A percentile compares a stretch with the other conserved stretches of the same genome.
Evolutionary conservation across 1,139 yeast genomes (phyloP).

Genomic region (Pneumocystis murina): DNA sequence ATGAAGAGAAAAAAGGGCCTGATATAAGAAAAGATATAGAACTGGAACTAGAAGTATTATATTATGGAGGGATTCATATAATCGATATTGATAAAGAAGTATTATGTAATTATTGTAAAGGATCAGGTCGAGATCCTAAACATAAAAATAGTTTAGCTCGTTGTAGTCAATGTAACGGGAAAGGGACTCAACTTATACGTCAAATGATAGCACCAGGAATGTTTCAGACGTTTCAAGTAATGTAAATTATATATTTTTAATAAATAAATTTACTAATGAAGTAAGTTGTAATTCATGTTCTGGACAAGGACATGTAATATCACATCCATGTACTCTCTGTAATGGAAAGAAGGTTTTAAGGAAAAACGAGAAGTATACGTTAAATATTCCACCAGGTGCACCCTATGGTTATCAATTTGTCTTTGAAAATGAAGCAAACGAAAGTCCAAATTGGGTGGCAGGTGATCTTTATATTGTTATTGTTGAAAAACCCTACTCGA

Average conservation of each 20-base stretch:
- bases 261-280: background rate
- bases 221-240: conserved; percentile 68
- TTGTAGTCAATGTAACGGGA: conserved; percentile 61
- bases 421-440: conserved; percentile 67
- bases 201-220: conserved; percentile 80
- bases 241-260: background rate
- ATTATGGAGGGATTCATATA: conserved; percentile 47
- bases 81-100: conserved; percentile 58
- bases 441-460: conserved; percentile 61
- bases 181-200: conserved; percentile 51
- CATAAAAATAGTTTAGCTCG: conserved; percentile 47
- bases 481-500: conserved; percentile 30
- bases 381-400: conserved; percentile 58
- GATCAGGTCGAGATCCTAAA: conserved; percentile 51
- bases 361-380: conserved; percentile 41
- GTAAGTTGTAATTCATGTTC: conserved; percentile 54
- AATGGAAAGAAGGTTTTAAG: conserved; percentile 52
- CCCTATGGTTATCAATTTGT: conserved; percentile 45
- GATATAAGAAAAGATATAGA: conserved; percentile 44
- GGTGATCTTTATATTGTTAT: conserved; percentile 61
- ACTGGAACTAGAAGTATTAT: conserved; percentile 50
- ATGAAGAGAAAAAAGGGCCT: conserved; percentile 40
- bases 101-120: conserved; percentile 61
- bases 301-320: conserved; percentile 59
- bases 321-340: conserved; percentile 52